Conservation (phyloP, 176 grass and related monocot species). For the Lolium multiflorum region DNA sequence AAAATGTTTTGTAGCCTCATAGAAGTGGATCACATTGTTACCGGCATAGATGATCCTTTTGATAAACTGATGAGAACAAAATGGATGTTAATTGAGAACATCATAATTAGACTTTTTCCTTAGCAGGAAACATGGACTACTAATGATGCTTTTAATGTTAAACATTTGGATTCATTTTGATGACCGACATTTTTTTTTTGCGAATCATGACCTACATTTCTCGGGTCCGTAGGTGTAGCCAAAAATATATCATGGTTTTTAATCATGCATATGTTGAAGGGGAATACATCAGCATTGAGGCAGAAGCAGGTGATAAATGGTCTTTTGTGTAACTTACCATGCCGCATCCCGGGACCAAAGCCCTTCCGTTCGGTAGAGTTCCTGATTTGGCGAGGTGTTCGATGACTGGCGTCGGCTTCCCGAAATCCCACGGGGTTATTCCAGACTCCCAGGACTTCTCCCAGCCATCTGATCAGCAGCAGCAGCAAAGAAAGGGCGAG, state of each 20-base stretch:
- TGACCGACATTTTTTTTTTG: too few relatives aligned
- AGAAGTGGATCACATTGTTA: neutral
- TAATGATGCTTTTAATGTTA: neutral
- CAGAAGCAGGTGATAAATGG: neutral
- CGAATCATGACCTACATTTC: neutral
- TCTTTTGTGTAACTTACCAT: conserved; percentile 42
- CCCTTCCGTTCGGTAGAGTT: conserved; percentile 77
- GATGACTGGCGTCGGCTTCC: conserved; percentile 66
- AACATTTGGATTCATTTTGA: too few relatives aligned
- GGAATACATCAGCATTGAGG: neutral
- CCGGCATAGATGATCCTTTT: neutral
- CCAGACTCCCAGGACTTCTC: conserved; percentile 74
- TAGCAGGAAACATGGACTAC: neutral
- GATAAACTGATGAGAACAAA: neutral
- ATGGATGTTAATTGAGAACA: neutral
- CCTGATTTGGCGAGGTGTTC: conserved; percentile 64
- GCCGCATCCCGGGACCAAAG: conserved; percentile 88
- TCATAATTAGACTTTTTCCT: neutral
- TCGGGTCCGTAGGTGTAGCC: neutral
- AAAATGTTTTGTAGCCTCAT: neutral
- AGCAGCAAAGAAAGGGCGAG: neutral
- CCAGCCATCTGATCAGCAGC: conserved; percentile 68
- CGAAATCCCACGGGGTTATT: conserved; percentile 88
- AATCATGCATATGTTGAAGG: neutral
- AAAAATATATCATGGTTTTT: neutral